Evolutionary conservation across 495 filamentous ascomycete species (phyloP), one percentile per base, ranked within the genome.

Genomic region (Daldinia grandis): DNA sequence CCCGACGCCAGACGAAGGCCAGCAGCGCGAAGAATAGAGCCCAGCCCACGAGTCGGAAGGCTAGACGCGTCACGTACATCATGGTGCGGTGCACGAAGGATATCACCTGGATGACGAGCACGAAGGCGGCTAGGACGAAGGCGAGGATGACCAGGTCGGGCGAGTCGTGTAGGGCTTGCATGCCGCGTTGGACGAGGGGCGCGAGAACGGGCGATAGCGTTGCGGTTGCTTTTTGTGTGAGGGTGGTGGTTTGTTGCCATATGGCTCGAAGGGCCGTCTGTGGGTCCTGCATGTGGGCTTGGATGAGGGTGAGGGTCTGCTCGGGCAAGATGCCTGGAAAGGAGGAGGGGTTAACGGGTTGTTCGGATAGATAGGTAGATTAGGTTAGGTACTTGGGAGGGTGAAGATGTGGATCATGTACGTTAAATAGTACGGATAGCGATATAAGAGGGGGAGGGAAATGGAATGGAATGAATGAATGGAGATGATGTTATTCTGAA

Each of bases 31-130:
- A 78, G 12, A 93, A 31, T 1, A 74, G 67, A 0, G 79, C 84
- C 86, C 87, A 95, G 53, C 92, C 86, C 0, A 85, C 63, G 47
- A 93, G 17, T 30, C 84, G 76, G 61, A 91, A 73, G 5, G 81
- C 83, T 51, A 95, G 73, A 42, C 81, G 75, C n/a, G 92, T 83
- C 88, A 92, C 93, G 77, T 87, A 95, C 74, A 93, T 82, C 58
- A 96, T 79, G 2, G 92, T 78, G 37, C 91, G 84, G 53, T 87
- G 87, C 27, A 90, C 78, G 76, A 89, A 88, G 73, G 88, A 80
- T n/a, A 95, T 78, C 58, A 93, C 72, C 74, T 90, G 86, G 65
- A 94, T 78, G 17, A 86, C 86, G 53, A 93, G 55, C 64, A 92
- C 74, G 33, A 94, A 71, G 47, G 87, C 66, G 42, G 69, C 69